Evolutionary conservation across 2,329 filamentous ascomycete genomes (phyloP), one percentile per base, ranked within the genome.

Genomic region (Sarocladiaceae sp.): DNA sequence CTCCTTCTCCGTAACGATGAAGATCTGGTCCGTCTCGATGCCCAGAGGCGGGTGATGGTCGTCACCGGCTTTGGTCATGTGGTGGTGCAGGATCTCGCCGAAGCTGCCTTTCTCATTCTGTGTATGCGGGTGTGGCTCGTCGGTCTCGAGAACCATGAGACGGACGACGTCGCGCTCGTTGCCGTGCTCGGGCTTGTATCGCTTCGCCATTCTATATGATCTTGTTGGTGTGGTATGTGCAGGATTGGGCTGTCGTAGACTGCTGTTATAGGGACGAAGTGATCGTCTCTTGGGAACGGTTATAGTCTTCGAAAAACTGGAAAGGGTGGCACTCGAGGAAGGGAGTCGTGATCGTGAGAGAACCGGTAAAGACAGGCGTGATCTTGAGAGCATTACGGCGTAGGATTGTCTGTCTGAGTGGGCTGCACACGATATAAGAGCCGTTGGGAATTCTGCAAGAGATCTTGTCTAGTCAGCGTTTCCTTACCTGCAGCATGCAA

Each of bases 141-240:
- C 77, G 1, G 76, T 80, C 56, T 81, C 77, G 6, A 81, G 67
- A 47, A 81, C 74, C 44, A 80, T 62, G 50, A 71, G 59, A 10
- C 58, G 61, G 11, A 69, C 51, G 33, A 58, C 53, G 18, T 50
- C 41, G 6, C 53, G 49, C 44, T 56, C 50, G 16, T 41, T 13
- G 37, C 37, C 37, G 11, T 57, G 51, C 1, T 50, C 50, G 6
- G 56, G 57, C 16, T 53, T 55, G 46, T 48, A 58, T 19, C 55
- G 53, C 3, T 58, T 55, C 3, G 51, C 44, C 58, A 59, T 59
- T 20, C 40, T 43, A 19, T 24, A 33, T 4, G 26, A 6, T 29
- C 37, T 41, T 7, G 5, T 9, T 18, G n/a, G 19, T 16, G 37
- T 11, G 18, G 4, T 6, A 13, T 12, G 9, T 18, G 20, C 10